Base-by-base conservation (phyloP, 192 early-diverging fungal species). In the Radiomyces spectabilis region DNA sequence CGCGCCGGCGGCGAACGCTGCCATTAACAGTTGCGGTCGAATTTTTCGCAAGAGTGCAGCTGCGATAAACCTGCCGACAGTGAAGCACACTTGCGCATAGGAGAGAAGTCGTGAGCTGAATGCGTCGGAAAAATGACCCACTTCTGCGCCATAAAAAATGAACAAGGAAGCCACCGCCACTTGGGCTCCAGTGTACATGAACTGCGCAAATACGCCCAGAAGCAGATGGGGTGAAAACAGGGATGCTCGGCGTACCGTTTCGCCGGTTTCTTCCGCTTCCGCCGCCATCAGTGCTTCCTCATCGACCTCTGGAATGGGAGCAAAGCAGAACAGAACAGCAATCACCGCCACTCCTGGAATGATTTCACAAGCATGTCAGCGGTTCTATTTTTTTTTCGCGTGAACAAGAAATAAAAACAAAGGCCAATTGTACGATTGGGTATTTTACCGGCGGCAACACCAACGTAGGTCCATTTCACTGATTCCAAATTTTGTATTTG, bases 241-340 rank as follows among this genome's bases (percentile, higher is more conserved):
- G 1, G 61, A 63, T 30, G 61, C 61, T 42, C 61, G 53, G 13
- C 53, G 53, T 9, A 30, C 47, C 38, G 37, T 47, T n/a, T 12
- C 33, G 35, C 53, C 54, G 2, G 18, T 38, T 51, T 63, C 47
- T 3, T 29, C 53, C 1, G 58, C 51, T 51, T 76, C 65, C 1
- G 57, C 47, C 2, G 66, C 66, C 26, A 65, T 62, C 35, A 75
- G 45, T 8, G 59, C 66, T 3, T 69, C 66, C 25, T 66, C 42
- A 53, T 75, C 67, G n/a, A 78, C 43, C 22, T 72, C 74, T 13
- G 64, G 64, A 18, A 66, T 55, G 1, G n/a, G 19, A 12, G 26
- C 52, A 39, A 66, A 54, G 15, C 51, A 66, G 24, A 66, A 59
- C 18, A 66, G 12, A 4, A 59, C 12, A n/a, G 35, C 57, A 47